Evolutionary conservation across 2,329 filamentous ascomycete species (phyloP).

Genomic region (Rutstroemia sp.): DNA sequence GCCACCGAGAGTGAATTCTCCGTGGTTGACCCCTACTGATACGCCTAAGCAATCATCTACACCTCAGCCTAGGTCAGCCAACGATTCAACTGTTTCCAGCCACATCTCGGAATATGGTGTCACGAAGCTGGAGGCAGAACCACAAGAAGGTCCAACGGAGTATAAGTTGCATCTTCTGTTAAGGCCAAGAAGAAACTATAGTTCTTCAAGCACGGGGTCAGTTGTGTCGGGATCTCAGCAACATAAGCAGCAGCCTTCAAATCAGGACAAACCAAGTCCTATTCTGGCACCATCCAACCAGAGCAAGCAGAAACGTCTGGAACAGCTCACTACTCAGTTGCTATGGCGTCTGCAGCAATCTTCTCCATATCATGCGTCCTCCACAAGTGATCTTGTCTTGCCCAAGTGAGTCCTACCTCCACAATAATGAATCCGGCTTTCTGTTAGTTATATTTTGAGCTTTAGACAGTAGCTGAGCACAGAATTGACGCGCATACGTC

Average conservation of each 20-base stretch:
- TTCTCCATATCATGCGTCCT: conserved; percentile 79
- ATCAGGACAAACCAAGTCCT: conserved; percentile 13
- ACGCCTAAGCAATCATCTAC: conserved; percentile 25
- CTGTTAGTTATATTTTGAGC: neutral
- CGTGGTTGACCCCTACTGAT: conserved; percentile 63
- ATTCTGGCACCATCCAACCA: conserved; percentile 40
- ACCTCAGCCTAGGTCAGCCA: conserved; percentile 11
- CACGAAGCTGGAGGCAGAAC: conserved; percentile 77
- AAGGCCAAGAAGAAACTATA: conserved; percentile 68
- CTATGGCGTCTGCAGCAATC: conserved; percentile 94
- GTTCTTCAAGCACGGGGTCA: conserved; percentile 58
- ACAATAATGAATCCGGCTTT: neutral
- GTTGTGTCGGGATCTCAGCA: conserved; percentile 33
- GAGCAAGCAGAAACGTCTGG: conserved; percentile 72
- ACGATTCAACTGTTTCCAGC: conserved; percentile 28
- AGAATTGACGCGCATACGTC: neutral
- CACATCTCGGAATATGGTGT: conserved; percentile 55
- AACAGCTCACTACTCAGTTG: conserved; percentile 90
- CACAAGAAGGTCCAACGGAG: conserved; percentile 88
- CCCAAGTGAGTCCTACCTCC: conserved; percentile 40
- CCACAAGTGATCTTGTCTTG: conserved; percentile 65
- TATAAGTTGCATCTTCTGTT: conserved; percentile 92
- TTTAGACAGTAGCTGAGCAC: neutral
- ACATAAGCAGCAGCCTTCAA: conserved; percentile 16
- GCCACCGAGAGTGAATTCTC: conserved; percentile 79